These are phyloP conservation scores for Xylaria intraflava DNA, from an alignment of 495 filamentous ascomycete genomes.

Conservation along the genomic window DNA sequence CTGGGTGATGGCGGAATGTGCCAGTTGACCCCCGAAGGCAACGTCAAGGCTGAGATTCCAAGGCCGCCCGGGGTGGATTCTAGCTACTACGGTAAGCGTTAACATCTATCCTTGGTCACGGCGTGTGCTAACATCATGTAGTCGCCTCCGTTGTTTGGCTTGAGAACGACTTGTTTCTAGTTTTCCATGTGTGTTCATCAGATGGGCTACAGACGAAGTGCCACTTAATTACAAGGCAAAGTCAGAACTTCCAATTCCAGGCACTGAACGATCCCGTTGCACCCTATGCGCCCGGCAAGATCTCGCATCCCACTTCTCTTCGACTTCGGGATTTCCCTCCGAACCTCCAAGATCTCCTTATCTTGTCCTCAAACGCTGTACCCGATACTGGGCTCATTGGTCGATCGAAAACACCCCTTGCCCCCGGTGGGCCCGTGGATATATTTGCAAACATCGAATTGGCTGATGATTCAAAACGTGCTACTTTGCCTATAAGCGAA, in stretches of 20 bases:
- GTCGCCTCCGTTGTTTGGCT: constrained; percentile 87
- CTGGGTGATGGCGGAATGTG: constrained; percentile 71
- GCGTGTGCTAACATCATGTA: constrained; percentile 24
- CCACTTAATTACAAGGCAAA: constrained; percentile 65
- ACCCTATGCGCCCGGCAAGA: constrained; percentile 58
- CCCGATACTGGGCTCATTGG: constrained; percentile 72
- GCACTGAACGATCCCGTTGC: constrained; percentile 65
- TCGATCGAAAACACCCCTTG: constrained; percentile 59
- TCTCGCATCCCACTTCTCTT: constrained; percentile 68
- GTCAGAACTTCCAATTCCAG: constrained; percentile 56
- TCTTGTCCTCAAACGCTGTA: constrained; percentile 73
- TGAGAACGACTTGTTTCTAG: constrained; percentile 77
- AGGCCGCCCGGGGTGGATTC: constrained; percentile 60
- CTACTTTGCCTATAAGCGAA: constrained; percentile 62
- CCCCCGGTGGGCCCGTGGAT: constrained; percentile 53
- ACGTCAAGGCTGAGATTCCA: constrained; percentile 68
- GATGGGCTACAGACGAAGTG: constrained; percentile 57
- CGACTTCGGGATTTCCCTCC: constrained; percentile 74
- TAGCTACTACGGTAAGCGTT: constrained; percentile 59
- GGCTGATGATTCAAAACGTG: constrained; percentile 69
- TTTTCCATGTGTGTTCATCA: constrained; percentile 60
- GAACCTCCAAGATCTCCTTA: constrained; percentile 66
- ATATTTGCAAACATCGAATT: constrained; percentile 69
- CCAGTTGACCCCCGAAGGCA: constrained; percentile 78
- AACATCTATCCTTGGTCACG: neutral